Evolutionary conservation across 2,329 filamentous ascomycete species (phyloP).

Genomic region (Diaporthe destruens): DNA sequence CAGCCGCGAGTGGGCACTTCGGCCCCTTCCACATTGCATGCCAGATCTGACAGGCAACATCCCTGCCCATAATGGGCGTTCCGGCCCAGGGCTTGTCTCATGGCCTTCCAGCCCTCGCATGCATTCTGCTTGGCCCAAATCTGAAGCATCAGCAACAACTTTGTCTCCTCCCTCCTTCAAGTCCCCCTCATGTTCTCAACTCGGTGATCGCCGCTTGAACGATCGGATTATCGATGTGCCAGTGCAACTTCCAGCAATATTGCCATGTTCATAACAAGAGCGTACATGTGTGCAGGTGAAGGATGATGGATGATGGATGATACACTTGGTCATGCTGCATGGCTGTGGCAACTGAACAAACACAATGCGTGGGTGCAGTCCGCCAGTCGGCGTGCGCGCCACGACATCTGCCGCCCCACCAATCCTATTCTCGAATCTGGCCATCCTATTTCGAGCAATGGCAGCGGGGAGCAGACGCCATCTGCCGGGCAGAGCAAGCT

Average conservation of each 20-base stretch:
- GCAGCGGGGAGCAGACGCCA: slow-evolving; percentile 13
- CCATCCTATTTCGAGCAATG: not conserved
- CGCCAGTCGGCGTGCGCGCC: slow-evolving; percentile 3
- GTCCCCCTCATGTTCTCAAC: not conserved
- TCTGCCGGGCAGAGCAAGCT: slow-evolving; percentile 7
- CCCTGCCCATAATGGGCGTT: not conserved
- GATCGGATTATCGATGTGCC: not conserved
- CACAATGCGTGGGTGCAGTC: not conserved
- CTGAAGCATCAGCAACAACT: slow-evolving; percentile 30
- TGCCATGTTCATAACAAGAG: not conserved
- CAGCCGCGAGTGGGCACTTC: slow-evolving; percentile 16
- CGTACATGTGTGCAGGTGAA: not conserved
- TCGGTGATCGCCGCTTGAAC: not conserved
- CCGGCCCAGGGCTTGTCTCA: slow-evolving; percentile 24
- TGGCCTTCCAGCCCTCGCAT: slow-evolving; percentile 11
- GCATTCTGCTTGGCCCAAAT: slow-evolving; percentile 24
- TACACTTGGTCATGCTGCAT: no score
- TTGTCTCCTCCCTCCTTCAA: not conserved
- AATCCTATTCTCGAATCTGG: slow-evolving; percentile 1
- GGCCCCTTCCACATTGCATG: slow-evolving; percentile 21
- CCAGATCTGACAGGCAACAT: slow-evolving; percentile 20
- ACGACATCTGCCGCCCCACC: slow-evolving; percentile 7
- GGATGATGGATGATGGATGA: no score
- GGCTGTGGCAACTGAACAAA: not conserved
- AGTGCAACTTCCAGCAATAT: not conserved